Evolutionary conservation across 129 eudicot genomes (phyloP), one percentile per base, ranked within the genome.

Genomic region (Dittrichia graveolens): DNA sequence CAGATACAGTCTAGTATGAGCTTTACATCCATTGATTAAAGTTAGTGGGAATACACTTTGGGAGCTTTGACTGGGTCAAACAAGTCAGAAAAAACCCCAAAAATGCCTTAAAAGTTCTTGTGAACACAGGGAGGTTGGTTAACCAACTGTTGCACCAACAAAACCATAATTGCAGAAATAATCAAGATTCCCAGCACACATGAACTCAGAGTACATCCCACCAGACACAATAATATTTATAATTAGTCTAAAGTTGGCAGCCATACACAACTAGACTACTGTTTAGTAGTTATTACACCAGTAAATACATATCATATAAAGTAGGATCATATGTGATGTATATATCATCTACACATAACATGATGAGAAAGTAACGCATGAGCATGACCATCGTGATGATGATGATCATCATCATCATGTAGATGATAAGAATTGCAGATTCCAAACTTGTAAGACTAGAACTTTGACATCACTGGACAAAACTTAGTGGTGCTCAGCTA

Each of bases 401-500:
- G 14, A 60, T 35, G 1, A 49, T 16, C 16, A 69, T 39, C 15
- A 56, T 55, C 2, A 75, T 65, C 38, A 75, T 42, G 73, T 43
- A 65, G 53, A 77, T 77, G 77, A 70, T 78, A 62, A 78, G 66
- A 69, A 78, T 53, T 71, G 77, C 82, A 71, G 72, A 71, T 78
- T 71, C 77, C 62, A 62, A 71, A 70, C 66, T 78, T 62, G 73
- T 8, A 71, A 78, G 72, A 47, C 54, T 67, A 71, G 7, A 48
- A 43, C 72, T 59, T 48, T 71, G 71, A 78, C 53, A 71, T 70
- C 53, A 61, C 35, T 41, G 65, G 76, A 78, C 82, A 78, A 71
- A 71, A 78, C 77, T 10, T 78, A 78, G 82, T 78, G 82, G 82
- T 71, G 71, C 57, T 61, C 81, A 77, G 81, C 69, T 61, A 77